Conservation (phyloP, 2,329 filamentous ascomycete genomes). For the Trichoderma brevicompactum region DNA sequence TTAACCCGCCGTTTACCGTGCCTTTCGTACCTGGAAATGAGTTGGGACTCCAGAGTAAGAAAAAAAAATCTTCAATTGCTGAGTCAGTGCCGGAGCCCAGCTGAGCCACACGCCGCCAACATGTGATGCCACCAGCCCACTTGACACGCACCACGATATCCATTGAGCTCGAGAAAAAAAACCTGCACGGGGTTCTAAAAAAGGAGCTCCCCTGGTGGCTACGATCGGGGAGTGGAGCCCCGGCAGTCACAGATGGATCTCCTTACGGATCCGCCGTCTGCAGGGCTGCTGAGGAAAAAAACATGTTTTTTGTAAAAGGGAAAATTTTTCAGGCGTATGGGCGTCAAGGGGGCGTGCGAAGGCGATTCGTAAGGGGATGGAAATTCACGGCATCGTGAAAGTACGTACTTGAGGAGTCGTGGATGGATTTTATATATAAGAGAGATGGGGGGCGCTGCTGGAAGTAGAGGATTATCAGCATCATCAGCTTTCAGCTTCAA, state of each 20-base stretch:
- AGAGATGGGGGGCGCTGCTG: background rate
- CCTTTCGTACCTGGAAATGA: background rate
- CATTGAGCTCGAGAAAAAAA: no score
- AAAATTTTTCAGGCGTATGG: background rate
- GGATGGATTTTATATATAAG: constrained; percentile 15
- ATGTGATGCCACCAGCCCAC: background rate
- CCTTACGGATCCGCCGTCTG: constrained; percentile 16
- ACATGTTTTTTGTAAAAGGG: constrained; percentile 11
- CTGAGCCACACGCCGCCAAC: constrained; percentile 7
- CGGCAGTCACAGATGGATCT: constrained; percentile 3
- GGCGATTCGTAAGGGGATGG: background rate
- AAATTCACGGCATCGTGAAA: constrained; percentile 28
- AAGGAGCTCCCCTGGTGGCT: constrained; percentile 5
- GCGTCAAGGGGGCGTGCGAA: background rate
- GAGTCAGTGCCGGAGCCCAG: constrained; percentile 8
- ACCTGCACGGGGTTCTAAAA: background rate
- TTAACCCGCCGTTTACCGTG: constrained; percentile 22
- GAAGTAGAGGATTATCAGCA: background rate
- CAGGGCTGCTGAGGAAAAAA: background rate
- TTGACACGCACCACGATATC: background rate
- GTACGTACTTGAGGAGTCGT: constrained; percentile 21
- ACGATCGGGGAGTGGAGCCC: constrained; percentile 26
- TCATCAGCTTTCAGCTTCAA: constrained; percentile 1
- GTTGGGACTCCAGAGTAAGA: no score
- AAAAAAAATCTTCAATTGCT: background rate